Evolutionary conservation across 805 yeast species (phyloP).

Genomic region (Ogataea thermomethanolica): DNA sequence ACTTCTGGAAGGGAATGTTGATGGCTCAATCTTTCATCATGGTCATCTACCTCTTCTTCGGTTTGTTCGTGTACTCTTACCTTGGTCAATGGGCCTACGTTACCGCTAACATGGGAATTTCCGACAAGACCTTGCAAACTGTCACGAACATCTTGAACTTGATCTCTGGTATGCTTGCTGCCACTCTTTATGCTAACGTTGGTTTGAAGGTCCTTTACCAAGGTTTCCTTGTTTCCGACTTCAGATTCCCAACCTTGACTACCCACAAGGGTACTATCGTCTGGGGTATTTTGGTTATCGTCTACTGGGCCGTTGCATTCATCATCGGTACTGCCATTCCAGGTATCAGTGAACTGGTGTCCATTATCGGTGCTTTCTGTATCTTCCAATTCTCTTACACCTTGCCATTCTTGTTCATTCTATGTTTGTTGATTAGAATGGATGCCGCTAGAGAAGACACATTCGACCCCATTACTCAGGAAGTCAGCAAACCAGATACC

Average conservation of each 20-base stretch:
- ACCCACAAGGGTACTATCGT: slow-evolving; percentile 33
- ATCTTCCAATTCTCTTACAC: slow-evolving; percentile 46
- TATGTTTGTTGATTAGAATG: slow-evolving; percentile 12
- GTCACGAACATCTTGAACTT: slow-evolving; percentile 39
- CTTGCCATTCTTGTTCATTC: slow-evolving; percentile 34
- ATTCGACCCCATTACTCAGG: slow-evolving; percentile 9
- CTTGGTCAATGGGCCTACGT: slow-evolving; percentile 43
- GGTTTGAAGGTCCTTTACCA: slow-evolving; percentile 43
- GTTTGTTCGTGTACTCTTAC: slow-evolving; percentile 41
- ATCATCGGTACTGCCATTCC: slow-evolving; percentile 44
- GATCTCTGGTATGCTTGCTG: slow-evolving; percentile 43
- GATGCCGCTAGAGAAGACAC: slow-evolving; percentile 9
- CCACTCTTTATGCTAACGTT: slow-evolving; percentile 44
- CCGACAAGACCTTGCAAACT: slow-evolving; percentile 38
- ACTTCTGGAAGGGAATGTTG: slow-evolving; percentile 46
- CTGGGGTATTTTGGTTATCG: slow-evolving; percentile 36
- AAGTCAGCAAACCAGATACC: slow-evolving; percentile 7
- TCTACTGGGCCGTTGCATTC: slow-evolving; percentile 44
- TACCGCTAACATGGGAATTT: slow-evolving; percentile 44
- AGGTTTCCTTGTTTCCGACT: slow-evolving; percentile 33
- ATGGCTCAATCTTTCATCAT: slow-evolving; percentile 41
- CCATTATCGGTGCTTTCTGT: slow-evolving; percentile 42
- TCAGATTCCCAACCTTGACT: slow-evolving; percentile 34
- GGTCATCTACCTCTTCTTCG: slow-evolving; percentile 39
- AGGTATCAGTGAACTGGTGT: slow-evolving; percentile 36